Conservation (phyloP, 805 yeast species). For the Wickerhamiella nectarea region DNA sequence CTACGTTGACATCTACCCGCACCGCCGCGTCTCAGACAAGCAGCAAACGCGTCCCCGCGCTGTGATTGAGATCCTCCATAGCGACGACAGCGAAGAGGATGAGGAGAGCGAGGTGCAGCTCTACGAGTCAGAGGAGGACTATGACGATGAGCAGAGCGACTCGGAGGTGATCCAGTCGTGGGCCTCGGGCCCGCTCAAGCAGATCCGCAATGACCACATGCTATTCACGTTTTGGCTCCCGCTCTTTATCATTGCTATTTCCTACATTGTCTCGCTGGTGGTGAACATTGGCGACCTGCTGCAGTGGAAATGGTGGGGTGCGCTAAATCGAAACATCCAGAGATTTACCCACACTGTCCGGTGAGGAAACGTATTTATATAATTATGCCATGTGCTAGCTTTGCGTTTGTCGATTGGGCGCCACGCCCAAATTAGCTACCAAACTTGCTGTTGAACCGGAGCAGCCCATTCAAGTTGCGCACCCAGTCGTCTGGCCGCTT, state of each 20-base stretch:
- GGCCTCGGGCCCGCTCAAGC: constrained; percentile 29
- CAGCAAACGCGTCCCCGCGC: constrained; percentile 10
- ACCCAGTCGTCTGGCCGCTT: constrained; percentile 83
- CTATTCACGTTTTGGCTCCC: constrained; percentile 88
- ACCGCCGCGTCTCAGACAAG: neutral
- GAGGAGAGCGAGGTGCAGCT: constrained; percentile 1
- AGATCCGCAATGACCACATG: constrained; percentile 61
- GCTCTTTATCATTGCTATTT: constrained; percentile 32
- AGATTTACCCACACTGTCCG: neutral
- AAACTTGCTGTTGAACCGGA: constrained; percentile 81
- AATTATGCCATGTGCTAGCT: no score
- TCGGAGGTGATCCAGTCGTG: constrained; percentile 24
- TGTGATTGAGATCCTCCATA: constrained; percentile 22
- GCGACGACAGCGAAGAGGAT: constrained; percentile 7
- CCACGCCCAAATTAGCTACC: constrained; percentile 27
- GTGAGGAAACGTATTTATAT: neutral
- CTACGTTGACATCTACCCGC: constrained; percentile 11
- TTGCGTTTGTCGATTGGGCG: no score
- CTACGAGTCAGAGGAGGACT: neutral
- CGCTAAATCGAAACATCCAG: neutral
- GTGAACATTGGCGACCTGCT: constrained; percentile 6
- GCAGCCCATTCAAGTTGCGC: constrained; percentile 67
- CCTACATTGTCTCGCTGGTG: constrained; percentile 4
- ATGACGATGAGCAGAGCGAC: constrained; percentile 15
- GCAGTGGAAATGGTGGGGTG: constrained; percentile 4